Evolutionary conservation across 2,329 filamentous ascomycete genomes (phyloP), one percentile per base, ranked within the genome.

Genomic region (Alternaria longipes): DNA sequence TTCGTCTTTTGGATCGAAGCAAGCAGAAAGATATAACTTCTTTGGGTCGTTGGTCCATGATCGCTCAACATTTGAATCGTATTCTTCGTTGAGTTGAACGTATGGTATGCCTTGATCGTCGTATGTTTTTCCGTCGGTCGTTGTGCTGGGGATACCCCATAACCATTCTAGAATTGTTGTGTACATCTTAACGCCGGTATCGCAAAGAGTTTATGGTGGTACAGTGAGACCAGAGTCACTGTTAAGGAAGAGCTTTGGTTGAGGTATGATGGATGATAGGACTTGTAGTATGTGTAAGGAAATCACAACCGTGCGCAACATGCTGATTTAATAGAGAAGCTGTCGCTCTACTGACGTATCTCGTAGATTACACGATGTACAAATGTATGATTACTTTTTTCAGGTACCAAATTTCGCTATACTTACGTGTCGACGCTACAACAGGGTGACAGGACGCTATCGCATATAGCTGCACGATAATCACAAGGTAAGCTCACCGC

Each of bases 11-110:
- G 51, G 40, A 16, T 56, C 24, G 42, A 60, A 60, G 28, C 57
- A 60, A 20, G 42, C 42, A 8, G 36, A 44, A 8, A 63, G 32
- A 22, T 56, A 56, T 14, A 63, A 44, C 12, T 60, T 44, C 16
- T 40, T 53, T 11, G 60, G 56, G 28, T 63, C 36, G n/a, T 63
- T 63, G 26, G 60, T 56, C 56, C 56, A 63, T 22, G 45, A 56
- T n/a, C 45, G 24, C 8, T 53, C 14, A 11, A 59, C 20, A 8
- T 26, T 30, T n/a, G 38, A 22, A 18, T 52, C 26, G 24, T 56
- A 60, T 28, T 56, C 60, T 16, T 49, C 30, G 22, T 45, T 52
- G 34, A 63, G 46, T n/a, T 52, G 22, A 22, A 63, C 42, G 26
- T 60, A 63, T 7, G 56, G 56, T 54, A 59, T 55, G 8, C 41